These are phyloP conservation scores for Penicillium chermesinum DNA, from an alignment of 495 filamentous ascomycete genomes.

Conservation along the genomic window DNA sequence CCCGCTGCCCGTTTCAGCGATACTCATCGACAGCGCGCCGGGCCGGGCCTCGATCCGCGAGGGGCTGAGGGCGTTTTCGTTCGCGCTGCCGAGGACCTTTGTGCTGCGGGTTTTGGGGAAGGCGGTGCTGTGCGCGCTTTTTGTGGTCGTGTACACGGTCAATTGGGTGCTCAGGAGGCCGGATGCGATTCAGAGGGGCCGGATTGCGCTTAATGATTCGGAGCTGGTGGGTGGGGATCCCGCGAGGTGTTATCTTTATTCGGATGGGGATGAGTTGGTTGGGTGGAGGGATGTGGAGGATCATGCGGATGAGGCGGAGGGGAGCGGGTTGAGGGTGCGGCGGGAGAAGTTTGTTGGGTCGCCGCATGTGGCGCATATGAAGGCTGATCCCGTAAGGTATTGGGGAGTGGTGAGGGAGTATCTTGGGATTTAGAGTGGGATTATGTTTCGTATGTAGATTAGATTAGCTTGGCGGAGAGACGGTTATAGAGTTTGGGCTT, in stretches of 20 bases:
- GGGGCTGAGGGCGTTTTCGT: slow-evolving; percentile 33
- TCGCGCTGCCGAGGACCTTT: slow-evolving; percentile 28
- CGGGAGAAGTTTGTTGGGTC: slow-evolving; percentile 37
- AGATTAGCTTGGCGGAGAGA: no score
- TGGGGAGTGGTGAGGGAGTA: slow-evolving; percentile 33
- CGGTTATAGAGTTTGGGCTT: no score
- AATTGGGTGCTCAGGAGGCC: slow-evolving; percentile 10
- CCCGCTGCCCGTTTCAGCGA: slow-evolving; percentile 30
- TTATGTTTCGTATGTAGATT: no score
- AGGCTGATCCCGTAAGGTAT: slow-evolving; percentile 36
- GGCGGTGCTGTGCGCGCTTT: slow-evolving; percentile 18
- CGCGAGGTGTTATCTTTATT: slow-evolving; percentile 42
- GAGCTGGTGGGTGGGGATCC: slow-evolving; percentile 12
- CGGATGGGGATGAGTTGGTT: slow-evolving; percentile 40
- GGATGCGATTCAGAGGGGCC: slow-evolving; percentile 25
- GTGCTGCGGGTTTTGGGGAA: slow-evolving; percentile 32
- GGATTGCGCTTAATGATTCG: slow-evolving; percentile 27
- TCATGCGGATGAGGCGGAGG: slow-evolving; percentile 38
- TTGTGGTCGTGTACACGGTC: slow-evolving; percentile 13
- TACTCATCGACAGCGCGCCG: slow-evolving; percentile 41
- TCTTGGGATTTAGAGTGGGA: not conserved
- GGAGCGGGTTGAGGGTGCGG: slow-evolving; percentile 29
- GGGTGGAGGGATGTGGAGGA: slow-evolving; percentile 35
- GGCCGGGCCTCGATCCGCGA: slow-evolving; percentile 26
- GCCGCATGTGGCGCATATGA: slow-evolving; percentile 44